Percentiles rank a stretch among this genome's conserved stretches.
Conservation (phyloP, 768 basidiomycete species). For the Arthromyces matolae region DNA sequence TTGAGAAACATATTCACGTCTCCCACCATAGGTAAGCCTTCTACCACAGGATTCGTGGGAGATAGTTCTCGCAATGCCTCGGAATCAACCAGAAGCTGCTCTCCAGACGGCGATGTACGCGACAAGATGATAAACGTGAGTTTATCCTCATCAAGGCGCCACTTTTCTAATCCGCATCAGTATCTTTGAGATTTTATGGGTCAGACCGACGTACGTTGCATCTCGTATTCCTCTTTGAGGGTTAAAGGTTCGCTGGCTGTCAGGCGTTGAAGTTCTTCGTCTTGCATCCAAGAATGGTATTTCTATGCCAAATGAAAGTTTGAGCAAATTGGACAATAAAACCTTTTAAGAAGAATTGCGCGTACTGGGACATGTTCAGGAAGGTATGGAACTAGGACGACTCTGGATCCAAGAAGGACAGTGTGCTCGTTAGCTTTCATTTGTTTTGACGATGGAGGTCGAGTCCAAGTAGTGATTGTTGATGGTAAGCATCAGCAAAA, state of each 20-base stretch:
- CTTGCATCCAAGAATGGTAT: conserved; percentile 89
- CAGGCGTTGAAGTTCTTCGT: conserved; percentile 62
- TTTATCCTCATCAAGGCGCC: conserved; percentile 87
- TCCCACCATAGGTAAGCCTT: conserved; percentile 67
- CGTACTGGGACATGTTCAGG: too few relatives aligned
- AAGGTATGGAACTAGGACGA: too few relatives aligned
- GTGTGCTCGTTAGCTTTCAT: too few relatives aligned
- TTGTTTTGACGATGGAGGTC: too few relatives aligned
- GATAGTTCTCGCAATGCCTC: conserved; percentile 14
- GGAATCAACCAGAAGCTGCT: background rate
- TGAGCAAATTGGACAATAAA: background rate
- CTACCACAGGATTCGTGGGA: conserved; percentile 33
- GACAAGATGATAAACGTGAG: conserved; percentile 88
- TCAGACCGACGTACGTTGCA: conserved; percentile 68
- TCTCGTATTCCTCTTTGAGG: conserved; percentile 79
- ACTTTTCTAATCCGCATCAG: conserved; percentile 52
- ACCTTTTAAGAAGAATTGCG: too few relatives aligned
- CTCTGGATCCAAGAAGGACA: too few relatives aligned
- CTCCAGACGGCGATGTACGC: conserved; percentile 23
- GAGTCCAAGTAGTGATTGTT: too few relatives aligned
- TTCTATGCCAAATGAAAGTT: conserved; percentile 38
- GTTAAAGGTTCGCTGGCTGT: conserved; percentile 85
- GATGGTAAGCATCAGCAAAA: too few relatives aligned
- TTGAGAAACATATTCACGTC: conserved; percentile 91
- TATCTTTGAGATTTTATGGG: background rate